phyloP scores from a whole-genome alignment of 2,329 filamentous ascomycete species.

The Diaporthe sp. region DNA sequence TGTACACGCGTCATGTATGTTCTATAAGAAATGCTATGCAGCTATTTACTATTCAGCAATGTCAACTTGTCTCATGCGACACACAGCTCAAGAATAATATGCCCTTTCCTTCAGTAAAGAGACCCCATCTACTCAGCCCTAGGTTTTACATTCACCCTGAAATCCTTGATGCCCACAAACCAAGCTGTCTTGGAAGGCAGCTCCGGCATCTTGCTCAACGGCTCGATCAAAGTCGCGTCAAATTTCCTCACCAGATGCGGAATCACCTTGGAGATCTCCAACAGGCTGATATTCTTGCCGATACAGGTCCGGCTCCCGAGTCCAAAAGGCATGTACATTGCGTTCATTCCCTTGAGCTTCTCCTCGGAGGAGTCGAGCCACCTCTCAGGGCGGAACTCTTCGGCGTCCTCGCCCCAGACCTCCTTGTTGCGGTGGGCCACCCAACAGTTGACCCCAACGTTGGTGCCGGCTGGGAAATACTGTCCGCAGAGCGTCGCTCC shows the following conservation, averaged over 20 bases:
- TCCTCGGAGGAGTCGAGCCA: slow-evolving; percentile 47
- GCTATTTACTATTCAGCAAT: not conserved
- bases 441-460: slow-evolving; percentile 27
- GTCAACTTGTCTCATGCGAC: not conserved
- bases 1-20: not conserved
- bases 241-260: slow-evolving; percentile 30
- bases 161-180: slow-evolving; percentile 26
- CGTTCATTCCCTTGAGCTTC: slow-evolving; percentile 78
- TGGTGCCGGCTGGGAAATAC: slow-evolving; percentile 20
- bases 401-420: slow-evolving; percentile 22
- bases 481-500: slow-evolving; percentile 52
- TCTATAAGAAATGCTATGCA: not conserved
- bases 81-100: not conserved
- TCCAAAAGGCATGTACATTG: slow-evolving; percentile 71
- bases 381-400: slow-evolving; percentile 27
- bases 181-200: slow-evolving; percentile 18
- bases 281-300: slow-evolving; percentile 35
- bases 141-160: slow-evolving; percentile 2
- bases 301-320: slow-evolving; percentile 62
- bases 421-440: slow-evolving; percentile 43
- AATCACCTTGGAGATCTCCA: slow-evolving; percentile 33
- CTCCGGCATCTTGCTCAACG: not conserved
- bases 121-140: not conserved
- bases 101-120: not conserved
- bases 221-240: slow-evolving; percentile 5